Base-by-base conservation (phyloP, 768 basidiomycete species). In the Boletus rubroflammeus region DNA sequence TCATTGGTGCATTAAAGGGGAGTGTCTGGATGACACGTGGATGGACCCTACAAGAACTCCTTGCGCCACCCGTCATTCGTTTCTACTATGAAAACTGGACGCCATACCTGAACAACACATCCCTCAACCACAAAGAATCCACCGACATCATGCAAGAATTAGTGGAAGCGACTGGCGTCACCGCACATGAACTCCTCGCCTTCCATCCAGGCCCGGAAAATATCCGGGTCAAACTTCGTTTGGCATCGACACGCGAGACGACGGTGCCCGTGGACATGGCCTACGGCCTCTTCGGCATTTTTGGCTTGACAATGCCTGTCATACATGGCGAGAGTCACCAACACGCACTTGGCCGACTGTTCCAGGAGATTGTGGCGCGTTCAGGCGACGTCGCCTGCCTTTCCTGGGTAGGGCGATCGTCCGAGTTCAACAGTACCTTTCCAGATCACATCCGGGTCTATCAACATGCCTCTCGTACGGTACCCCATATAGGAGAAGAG, bases 11-110 rank as follows among this genome's bases (percentile, higher is more conserved):
- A 35, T 21, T 64, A 1, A 53, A 47, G 19, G 4, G n/a, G 26
- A 62, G 63, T 3, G 3, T 50, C 21, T 65, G 63, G 63, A 57
- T 65, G 58, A 56, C 7, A 7, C 61, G 64, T 4, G 61, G 64
- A 35, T 66, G 64, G 63, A 65, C 63, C 3, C 28, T 65, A 5
- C 63, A 65, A 23, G 63, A 65, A 25, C 57, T 65, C 8, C 60
- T 66, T 19, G 60, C 63, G 1, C 63, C 63, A 15, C 57, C 47
- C 3, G 7, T 60, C 50, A 52, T 65, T 38, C 55, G 63, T 13
- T 65, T 65, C 42, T 65, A 65, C 50, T 47, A 55, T 21, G 43
- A 49, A 34, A 57, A 62, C 41, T 65, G 63, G 63, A 62, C 60
- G 0, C 63, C 55, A 8, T 64, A 64, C 50, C 15, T 62, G 47